Evolutionary conservation across 192 early-diverging fungal species (phyloP), one percentile per base, ranked within the genome.

Genomic region (Globomyces pollinis-pini): DNA sequence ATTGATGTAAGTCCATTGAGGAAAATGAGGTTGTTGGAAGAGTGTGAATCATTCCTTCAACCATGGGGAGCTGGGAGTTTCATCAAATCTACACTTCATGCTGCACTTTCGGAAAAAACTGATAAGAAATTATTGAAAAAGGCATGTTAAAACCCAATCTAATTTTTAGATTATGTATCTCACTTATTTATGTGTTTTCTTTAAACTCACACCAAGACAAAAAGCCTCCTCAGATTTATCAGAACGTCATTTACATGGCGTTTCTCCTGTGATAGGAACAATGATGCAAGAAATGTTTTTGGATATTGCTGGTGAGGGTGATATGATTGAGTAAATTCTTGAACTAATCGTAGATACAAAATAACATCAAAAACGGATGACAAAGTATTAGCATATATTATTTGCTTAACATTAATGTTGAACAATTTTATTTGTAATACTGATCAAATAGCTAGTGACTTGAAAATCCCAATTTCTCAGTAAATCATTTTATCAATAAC

Each of bases 331-430:
- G 9, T 1, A 21, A 21, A 29, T 31, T 5, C 23, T 53, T 9
- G 5, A 7, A 29, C 57, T 32, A 18, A 29, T 36, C 32, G 35
- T 20, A 67, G 38, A 32, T 69, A 58, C 61, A 61, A 53, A n/a
- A 33, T 55, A 29, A 34, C 69, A 24, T 26, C 53, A 66, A 84
- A 59, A 65, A 77, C 73, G 36, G 83, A 85, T 57, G 88, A 88
- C 69, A 88, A 79, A 69, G 74, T 95, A 4, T 67, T 86, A 11
- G 86, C 83, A 59, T 86, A 90, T 62, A 88, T 91, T 50, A 63
- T 88, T 36, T 78, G 79, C 11, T 66, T 91, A 38, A 77, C 77
- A 57, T 69, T 95, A 60, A 80, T 77, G 8, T 61, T 91, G 1
- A 83, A 88, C 62, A 81, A 85, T 63, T 92, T 78, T 74, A 75